Evolutionary conservation across 148 eudicot species (phyloP).

Genomic region (Silene latifolia): DNA sequence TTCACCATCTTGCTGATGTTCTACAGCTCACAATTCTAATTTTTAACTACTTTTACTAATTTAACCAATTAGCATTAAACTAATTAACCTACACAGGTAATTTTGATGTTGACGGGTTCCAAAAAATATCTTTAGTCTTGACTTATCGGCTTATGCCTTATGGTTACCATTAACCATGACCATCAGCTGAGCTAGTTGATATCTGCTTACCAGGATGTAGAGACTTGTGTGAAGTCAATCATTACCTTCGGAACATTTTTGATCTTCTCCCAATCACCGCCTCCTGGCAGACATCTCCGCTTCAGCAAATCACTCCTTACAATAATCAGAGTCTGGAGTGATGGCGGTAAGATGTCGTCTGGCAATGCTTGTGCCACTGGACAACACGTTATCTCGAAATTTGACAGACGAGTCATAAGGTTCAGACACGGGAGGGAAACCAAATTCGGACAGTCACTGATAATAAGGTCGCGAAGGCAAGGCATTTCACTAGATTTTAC

Average conservation of each 20-base stretch:
- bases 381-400: conserved; percentile 9
- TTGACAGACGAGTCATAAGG: background rate
- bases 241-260: background rate
- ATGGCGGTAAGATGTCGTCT: conserved; percentile 18
- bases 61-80: background rate
- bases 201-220: background rate
- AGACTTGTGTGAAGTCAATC: conserved; percentile 6
- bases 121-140: too few relatives aligned
- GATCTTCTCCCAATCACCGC: conserved; percentile 12
- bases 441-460: conserved; percentile 17
- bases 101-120: too few relatives aligned
- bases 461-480: conserved; percentile 3
- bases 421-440: conserved; percentile 12
- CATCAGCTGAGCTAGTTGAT: too few relatives aligned
- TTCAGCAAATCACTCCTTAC: conserved; percentile 13
- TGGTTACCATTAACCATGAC: too few relatives aligned
- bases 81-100: too few relatives aligned
- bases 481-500: conserved; percentile 11
- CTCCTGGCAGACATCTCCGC: conserved; percentile 8
- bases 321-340: conserved; percentile 17
- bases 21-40: too few relatives aligned
- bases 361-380: conserved; percentile 20
- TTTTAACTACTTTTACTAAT: too few relatives aligned
- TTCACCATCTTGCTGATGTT: too few relatives aligned
- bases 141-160: too few relatives aligned